A percentile compares a stretch with the other conserved stretches of the same genome.
phyloP scores from a whole-genome alignment of 106 monocot species.

The Xerophyta viscosa region DNA sequence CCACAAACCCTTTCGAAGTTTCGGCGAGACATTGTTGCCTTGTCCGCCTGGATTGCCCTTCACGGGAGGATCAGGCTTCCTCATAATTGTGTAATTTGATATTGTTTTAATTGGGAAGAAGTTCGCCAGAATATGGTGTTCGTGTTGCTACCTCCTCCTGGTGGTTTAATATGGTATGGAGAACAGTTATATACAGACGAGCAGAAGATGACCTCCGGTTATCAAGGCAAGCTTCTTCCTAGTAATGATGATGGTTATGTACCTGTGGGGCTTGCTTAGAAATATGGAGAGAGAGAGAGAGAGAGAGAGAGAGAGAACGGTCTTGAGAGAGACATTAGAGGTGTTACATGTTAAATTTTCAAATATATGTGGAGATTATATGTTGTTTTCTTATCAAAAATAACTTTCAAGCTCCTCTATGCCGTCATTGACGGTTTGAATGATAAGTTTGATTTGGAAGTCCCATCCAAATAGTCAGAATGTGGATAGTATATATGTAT shows the following conservation, averaged over 20 bases:
- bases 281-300: slow-evolving; percentile 29
- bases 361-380: no score
- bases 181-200: slow-evolving; percentile 11
- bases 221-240: slow-evolving; percentile 13
- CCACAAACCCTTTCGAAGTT: slow-evolving; percentile 65
- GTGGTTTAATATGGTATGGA: neutral
- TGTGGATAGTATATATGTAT: no score
- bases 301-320: slow-evolving; percentile 18
- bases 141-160: no score
- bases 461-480: no score
- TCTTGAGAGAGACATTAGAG: slow-evolving; percentile 12
- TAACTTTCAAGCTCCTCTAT: no score
- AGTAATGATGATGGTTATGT: slow-evolving; percentile 45
- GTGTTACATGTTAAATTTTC: no score
- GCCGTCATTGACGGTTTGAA: no score
- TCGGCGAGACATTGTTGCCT: neutral
- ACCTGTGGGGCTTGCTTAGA: slow-evolving; percentile 51
- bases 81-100: slow-evolving; percentile 22
- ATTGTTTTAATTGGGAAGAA: neutral
- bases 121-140: no score
- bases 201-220: neutral
- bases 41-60: neutral
- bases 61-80: slow-evolving; percentile 31
- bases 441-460: no score
- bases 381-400: no score